A percentile compares a stretch with the other conserved stretches of the same genome.
These are phyloP conservation scores for Trametes gibbosa DNA, from an alignment of 768 basidiomycete genomes.

Conservation along the genomic window DNA sequence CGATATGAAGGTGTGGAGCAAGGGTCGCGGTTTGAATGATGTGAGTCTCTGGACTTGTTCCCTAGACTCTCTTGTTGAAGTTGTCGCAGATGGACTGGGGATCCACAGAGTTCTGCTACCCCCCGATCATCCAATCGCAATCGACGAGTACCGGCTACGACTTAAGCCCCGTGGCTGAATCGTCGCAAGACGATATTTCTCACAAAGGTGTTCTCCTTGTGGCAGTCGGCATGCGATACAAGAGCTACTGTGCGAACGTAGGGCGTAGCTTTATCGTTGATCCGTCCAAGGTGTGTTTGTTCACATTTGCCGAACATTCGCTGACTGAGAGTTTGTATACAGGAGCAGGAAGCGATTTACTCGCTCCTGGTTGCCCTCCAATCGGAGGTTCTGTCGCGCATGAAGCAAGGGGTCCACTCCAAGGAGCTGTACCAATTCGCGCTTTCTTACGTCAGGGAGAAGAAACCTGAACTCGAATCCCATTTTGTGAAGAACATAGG, in stretches of 20 bases:
- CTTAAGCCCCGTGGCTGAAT: slow-evolving; percentile 81
- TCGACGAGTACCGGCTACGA: slow-evolving; percentile 85
- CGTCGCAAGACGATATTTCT: slow-evolving; percentile 77
- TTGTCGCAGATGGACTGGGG: slow-evolving; percentile 75
- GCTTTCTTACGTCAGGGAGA: slow-evolving; percentile 63
- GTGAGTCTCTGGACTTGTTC: slow-evolving; percentile 45
- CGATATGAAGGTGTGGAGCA: slow-evolving; percentile 90
- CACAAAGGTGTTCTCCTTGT: slow-evolving; percentile 88
- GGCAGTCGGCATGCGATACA: slow-evolving; percentile 87
- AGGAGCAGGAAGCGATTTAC: slow-evolving; percentile 94
- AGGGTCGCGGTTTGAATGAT: slow-evolving; percentile 69
- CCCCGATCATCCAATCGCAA: slow-evolving; percentile 93
- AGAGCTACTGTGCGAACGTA: slow-evolving; percentile 88
- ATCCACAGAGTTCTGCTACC: slow-evolving; percentile 91
- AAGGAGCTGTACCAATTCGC: slow-evolving; percentile 85
- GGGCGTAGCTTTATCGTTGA: slow-evolving; percentile 95
- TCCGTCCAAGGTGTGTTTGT: slow-evolving; percentile 65
- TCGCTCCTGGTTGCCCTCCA: slow-evolving; percentile 76
- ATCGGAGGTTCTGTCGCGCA: slow-evolving; percentile 63
- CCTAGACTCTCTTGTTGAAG: not conserved
- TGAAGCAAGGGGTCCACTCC: slow-evolving; percentile 75
- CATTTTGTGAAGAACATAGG: slow-evolving; percentile 87
- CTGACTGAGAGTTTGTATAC: not conserved
- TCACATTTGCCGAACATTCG: slow-evolving; percentile 5
- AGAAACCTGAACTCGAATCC: slow-evolving; percentile 80